Evolutionary conservation across 805 yeast genomes (phyloP), one percentile per base, ranked within the genome.

Genomic region (Candida oleophila): DNA sequence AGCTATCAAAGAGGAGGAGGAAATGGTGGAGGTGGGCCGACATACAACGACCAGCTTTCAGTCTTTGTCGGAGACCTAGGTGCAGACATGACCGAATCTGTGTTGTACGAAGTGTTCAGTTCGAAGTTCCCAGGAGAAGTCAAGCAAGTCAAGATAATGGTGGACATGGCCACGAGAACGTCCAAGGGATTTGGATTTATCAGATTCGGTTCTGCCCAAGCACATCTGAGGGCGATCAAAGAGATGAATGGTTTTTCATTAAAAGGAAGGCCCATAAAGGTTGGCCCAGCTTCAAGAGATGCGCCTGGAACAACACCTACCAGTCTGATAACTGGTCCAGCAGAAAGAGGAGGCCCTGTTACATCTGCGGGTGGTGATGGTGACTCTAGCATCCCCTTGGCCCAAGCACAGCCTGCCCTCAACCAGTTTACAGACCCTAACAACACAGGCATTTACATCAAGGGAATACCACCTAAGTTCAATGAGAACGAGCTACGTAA

Each of bases 151-250:
- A 89, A 86, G 58, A 80, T 90, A 50, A 89, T 90, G 83, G 64
- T 78, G 42, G 96, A 90, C 63, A 83, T 81, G 34, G 60, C 65
- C 11, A 82, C 96, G 1, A 84, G 85, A 25, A 75, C 75, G 42
- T 80, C 92, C 4, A 83, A 87, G 59, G 96, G 96, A 11, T 90
- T 86, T 64, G 97, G 97, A 2, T 91, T 91, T 69, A 88, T 89
- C n/a, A 81, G 88, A 50, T 89, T 90, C 60, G 58, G 73, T 32
- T 76, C 76, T 48, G 83, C 79, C 49, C 73, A 74, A 9, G 89
- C 85, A 35, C 89, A 85, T 64, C 84, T 82, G 54, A 76, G 82
- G 43, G 89, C 96, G 0, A 62, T 89, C 36, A 59, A 74, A 19
- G 95, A 87, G 59, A 87, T 89, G 96, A 91, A 87, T 65, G 96